These are phyloP conservation scores for Dacryopinax spathularia DNA, from an alignment of 768 basidiomycete species.

Conservation along the genomic window DNA sequence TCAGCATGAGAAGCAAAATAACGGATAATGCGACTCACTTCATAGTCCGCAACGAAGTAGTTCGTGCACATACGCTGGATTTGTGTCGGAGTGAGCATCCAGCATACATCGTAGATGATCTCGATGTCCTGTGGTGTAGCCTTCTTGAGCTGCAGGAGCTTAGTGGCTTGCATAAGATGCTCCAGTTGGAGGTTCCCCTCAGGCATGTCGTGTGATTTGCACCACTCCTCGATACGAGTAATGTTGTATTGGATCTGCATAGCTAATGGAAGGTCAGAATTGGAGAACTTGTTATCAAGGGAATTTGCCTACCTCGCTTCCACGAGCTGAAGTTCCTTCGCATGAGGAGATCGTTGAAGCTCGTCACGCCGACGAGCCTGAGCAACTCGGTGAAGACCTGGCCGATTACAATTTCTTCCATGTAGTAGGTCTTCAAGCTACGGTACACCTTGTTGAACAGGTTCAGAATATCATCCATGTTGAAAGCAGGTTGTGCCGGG, in stretches of 20 bases:
- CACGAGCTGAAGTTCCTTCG: constrained; percentile 97
- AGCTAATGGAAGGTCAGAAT: constrained; percentile 34
- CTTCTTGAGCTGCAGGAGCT: constrained; percentile 94
- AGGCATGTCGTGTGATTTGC: constrained; percentile 99
- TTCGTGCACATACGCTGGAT: constrained; percentile 99
- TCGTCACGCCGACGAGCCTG: constrained; percentile 89
- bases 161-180: constrained; percentile 99
- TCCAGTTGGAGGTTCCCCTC: constrained; percentile 95
- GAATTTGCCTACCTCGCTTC: constrained; percentile 70
- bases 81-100: constrained; percentile 98
- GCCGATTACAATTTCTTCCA: constrained; percentile 93
- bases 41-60: constrained; percentile 98
- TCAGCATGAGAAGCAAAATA: background rate
- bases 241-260: constrained; percentile 99
- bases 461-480: constrained; percentile 96
- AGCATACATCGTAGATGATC: constrained; percentile 98
- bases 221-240: constrained; percentile 96
- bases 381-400: constrained; percentile 90
- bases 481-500: constrained; percentile 72
- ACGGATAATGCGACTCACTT: constrained; percentile 38
- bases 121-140: constrained; percentile 90
- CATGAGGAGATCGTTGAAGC: constrained; percentile 98
- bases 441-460: constrained; percentile 96
- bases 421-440: constrained; percentile 93
- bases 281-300: background rate